phyloP scores from a whole-genome alignment of 2,329 filamentous ascomycete genomes.

The Amylocarpus encephaloides region DNA sequence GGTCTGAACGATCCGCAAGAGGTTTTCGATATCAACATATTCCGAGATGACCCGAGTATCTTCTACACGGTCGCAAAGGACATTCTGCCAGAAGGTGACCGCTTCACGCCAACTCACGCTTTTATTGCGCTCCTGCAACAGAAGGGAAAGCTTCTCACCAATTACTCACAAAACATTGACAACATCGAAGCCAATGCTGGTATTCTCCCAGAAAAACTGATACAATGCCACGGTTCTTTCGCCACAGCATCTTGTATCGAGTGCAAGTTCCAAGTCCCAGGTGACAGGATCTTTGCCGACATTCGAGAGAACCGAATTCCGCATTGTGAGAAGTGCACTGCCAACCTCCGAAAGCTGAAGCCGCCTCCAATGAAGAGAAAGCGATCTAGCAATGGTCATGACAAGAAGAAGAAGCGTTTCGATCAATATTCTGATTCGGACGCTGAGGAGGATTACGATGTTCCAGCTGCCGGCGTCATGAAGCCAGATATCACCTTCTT shows the following conservation, averaged over 20 bases:
- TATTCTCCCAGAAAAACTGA: constrained; percentile 70
- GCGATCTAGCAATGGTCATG: constrained; percentile 46
- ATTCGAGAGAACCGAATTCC: constrained; percentile 73
- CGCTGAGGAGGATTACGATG: constrained; percentile 55
- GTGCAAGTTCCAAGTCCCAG: constrained; percentile 67
- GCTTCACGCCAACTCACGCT: constrained; percentile 84
- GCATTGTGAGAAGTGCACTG: constrained; percentile 65
- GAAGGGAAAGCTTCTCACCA: constrained; percentile 83
- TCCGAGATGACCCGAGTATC: constrained; percentile 76
- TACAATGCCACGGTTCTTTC: constrained; percentile 96
- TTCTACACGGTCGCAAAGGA: constrained; percentile 92
- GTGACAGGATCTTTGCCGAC: constrained; percentile 72
- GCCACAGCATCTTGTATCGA: constrained; percentile 84
- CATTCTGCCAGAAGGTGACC: constrained; percentile 73
- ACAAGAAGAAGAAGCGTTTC: constrained; percentile 33
- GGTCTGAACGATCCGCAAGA: constrained; percentile 80
- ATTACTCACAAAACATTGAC: constrained; percentile 99
- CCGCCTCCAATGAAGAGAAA: constrained; percentile 49
- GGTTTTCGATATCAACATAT: constrained; percentile 86
- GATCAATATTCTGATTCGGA: constrained; percentile 30
- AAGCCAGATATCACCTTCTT: constrained; percentile 99
- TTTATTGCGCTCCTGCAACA: constrained; percentile 89
- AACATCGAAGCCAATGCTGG: constrained; percentile 87
- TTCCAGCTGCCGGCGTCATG: constrained; percentile 72
- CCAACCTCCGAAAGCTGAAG: constrained; percentile 43